phyloP scores from a whole-genome alignment of 2,329 filamentous ascomycete genomes.

The Nemania bipapillata region DNA sequence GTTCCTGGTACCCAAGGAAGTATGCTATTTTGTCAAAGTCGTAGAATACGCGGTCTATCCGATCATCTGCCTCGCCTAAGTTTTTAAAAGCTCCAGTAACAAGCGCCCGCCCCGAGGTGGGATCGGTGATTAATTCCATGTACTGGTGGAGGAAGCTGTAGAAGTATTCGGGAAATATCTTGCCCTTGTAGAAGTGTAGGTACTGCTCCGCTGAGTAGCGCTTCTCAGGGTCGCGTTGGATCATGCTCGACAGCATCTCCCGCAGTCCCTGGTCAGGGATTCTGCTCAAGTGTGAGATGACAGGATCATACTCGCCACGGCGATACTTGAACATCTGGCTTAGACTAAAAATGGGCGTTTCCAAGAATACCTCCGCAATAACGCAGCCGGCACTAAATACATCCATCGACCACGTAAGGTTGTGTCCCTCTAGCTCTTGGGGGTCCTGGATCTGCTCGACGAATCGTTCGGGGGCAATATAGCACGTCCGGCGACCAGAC shows the following conservation, averaged over 20 bases:
- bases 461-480: conserved; percentile 93
- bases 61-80: conserved; percentile 86
- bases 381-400: conserved; percentile 97
- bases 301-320: conserved; percentile 89
- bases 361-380: conserved; percentile 94
- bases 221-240: conserved; percentile 89
- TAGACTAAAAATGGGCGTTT: conserved; percentile 95
- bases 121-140: conserved; percentile 94
- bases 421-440: conserved; percentile 67
- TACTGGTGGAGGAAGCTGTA: conserved; percentile 98
- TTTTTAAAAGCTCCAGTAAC: conserved; percentile 76
- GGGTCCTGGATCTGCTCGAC: conserved; percentile 58
- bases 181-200: conserved; percentile 87
- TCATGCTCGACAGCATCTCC: conserved; percentile 94
- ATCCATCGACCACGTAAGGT: conserved; percentile 93
- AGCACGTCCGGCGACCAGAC: conserved; percentile 89
- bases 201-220: conserved; percentile 95
- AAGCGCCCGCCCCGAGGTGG: conserved; percentile 79
- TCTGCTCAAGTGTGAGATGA: conserved; percentile 80
- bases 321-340: conserved; percentile 96
- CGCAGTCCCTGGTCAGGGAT: conserved; percentile 89
- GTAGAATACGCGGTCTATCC: conserved; percentile 90
- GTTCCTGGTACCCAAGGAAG: conserved; percentile 80
- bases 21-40: conserved; percentile 99
- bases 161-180: conserved; percentile 95